phyloP scores from a whole-genome alignment of 768 basidiomycete species.

The Clathrus columnatus region DNA sequence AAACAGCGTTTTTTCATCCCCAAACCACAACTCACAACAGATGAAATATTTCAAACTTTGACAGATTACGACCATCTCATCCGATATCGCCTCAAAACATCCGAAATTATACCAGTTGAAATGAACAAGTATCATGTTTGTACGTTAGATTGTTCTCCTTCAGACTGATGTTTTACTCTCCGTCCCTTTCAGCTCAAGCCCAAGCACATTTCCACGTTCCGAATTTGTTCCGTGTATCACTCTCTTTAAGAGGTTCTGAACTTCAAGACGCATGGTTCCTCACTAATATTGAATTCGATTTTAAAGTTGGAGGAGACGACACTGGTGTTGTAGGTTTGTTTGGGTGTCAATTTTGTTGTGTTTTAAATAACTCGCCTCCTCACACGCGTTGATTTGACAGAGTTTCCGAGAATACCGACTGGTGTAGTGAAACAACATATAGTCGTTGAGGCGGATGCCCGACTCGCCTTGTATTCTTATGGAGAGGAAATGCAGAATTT shows the following conservation, averaged over 20 bases:
- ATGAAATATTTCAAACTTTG: constrained; percentile 56
- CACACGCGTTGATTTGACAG: constrained; percentile 26
- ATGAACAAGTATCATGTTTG: constrained; percentile 33
- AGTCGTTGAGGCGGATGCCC: constrained; percentile 61
- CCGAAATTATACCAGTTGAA: constrained; percentile 74
- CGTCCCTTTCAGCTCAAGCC: constrained; percentile 56
- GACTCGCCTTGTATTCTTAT: constrained; percentile 46
- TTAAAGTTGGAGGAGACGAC: constrained; percentile 64
- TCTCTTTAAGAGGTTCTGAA: constrained; percentile 66
- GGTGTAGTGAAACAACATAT: constrained; percentile 59
- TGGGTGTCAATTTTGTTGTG: not conserved
- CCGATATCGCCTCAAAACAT: constrained; percentile 67
- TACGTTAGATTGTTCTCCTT: constrained; percentile 1
- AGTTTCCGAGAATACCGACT: constrained; percentile 63
- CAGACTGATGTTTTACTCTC: constrained; percentile 37
- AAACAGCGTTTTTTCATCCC: constrained; percentile 63
- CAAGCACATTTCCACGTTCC: constrained; percentile 69
- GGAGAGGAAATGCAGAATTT: not conserved
- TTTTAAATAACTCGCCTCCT: not conserved
- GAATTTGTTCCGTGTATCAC: constrained; percentile 62
- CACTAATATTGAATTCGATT: constrained; percentile 64
- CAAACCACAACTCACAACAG: constrained; percentile 55
- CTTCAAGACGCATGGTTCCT: constrained; percentile 80
- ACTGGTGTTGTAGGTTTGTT: constrained; percentile 58
- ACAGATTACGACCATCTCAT: constrained; percentile 68